These are phyloP conservation scores for Daldinia bambusicola DNA, from an alignment of 495 filamentous ascomycete genomes.

Conservation along the genomic window DNA sequence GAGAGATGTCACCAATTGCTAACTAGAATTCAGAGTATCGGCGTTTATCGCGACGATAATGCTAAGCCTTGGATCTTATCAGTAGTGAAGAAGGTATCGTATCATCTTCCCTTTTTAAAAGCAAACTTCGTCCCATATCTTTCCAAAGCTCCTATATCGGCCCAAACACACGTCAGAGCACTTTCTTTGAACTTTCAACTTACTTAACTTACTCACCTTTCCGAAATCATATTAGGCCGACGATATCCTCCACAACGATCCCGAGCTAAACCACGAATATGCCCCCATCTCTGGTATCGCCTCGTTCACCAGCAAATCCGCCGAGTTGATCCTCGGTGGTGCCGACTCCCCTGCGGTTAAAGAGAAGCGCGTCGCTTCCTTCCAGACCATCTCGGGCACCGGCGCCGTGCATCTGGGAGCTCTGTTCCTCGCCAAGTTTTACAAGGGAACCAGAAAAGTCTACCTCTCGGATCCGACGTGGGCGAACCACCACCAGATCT, in stretches of 20 bases:
- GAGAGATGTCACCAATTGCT: conserved; percentile 10
- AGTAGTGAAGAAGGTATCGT: conserved; percentile 89
- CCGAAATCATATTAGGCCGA: conserved; percentile 72
- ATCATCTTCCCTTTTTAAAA: conserved; percentile 11
- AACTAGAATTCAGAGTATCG: conserved; percentile 71
- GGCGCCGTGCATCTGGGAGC: conserved; percentile 90
- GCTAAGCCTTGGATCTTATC: conserved; percentile 98
- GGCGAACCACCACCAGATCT: conserved; percentile 99
- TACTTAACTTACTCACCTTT: conserved; percentile 24
- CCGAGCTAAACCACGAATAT: conserved; percentile 96
- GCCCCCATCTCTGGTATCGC: conserved; percentile 92
- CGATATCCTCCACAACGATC: conserved; percentile 84
- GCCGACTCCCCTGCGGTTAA: conserved; percentile 79
- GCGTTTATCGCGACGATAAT: conserved; percentile 93
- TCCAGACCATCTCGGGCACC: conserved; percentile 91
- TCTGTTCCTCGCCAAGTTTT: conserved; percentile 85
- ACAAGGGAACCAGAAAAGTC: conserved; percentile 72
- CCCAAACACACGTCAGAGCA: conserved; percentile 48
- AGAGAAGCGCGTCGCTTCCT: conserved; percentile 80
- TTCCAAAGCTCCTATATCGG: conserved; percentile 13
- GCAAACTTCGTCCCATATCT: not conserved
- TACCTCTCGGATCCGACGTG: conserved; percentile 96
- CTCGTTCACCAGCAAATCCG: conserved; percentile 85
- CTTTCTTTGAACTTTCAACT: not conserved
- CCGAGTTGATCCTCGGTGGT: conserved; percentile 84